Evolutionary conservation across 2,329 filamentous ascomycete species (phyloP), one percentile per base, ranked within the genome.

Genomic region (Paramyrothecium roridum): DNA sequence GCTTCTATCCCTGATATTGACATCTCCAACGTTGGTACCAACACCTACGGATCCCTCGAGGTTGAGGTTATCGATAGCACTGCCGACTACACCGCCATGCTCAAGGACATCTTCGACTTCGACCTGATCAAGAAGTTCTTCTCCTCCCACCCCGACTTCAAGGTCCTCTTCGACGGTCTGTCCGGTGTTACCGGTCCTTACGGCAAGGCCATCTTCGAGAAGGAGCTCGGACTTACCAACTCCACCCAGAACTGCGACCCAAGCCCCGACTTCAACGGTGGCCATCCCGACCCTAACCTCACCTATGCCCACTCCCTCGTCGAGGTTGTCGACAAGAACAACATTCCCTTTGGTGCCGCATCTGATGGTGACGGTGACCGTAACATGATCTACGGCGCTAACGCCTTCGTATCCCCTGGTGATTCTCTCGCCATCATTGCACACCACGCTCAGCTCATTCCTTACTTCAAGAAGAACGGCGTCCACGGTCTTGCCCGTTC

Each of bases 331-430:
- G 92, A 99, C 75, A 90, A 90, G 79, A 87, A 91, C 67, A 84
- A 86, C 57, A 92, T 99, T 61, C 95, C 96, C 70, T 99, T 99
- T 67, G 95, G 95, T 69, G 95, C 95, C 56, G 95, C 95, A 50
- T 96, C 91, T 61, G 95, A 99, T 65, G 95, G 95, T 65, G 95
- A 99, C 67, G 95, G 95, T 67, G 95, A 99, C 80, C 90, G 95
- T 66, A 99, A 99, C 86, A 99, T 99, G 95, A 99, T 99, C 70
- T 99, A 99, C 77, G 95, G 95, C 60, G 93, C 93, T 63, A 93
- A 96, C 68, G 87, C 89, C 48, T 99, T 99, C 70, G 95, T 99
- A 59, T 98, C 93, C 8, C 95, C 95, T 8, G 95, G 95, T 70
- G 95, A 99, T 80, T 96, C 91, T 68, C 81, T 99, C 67, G 95